phyloP scores from a whole-genome alignment of 805 yeast species.

The Kregervanrija pseudodelftensis region DNA sequence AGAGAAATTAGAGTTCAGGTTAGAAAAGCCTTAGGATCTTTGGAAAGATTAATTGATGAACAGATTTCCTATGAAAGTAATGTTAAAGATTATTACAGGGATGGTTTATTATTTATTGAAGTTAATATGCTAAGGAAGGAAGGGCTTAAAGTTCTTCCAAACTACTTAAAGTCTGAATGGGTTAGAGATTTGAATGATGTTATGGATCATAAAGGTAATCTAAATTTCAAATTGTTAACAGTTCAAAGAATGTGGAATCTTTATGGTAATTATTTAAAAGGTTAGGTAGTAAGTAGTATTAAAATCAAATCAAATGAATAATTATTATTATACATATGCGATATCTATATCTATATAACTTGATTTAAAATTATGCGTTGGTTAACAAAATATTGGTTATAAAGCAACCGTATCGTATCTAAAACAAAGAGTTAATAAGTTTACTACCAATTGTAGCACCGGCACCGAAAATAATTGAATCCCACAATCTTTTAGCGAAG shows the following conservation, averaged over 20 bases:
- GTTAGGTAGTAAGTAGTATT: not conserved
- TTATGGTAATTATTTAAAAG: conserved; percentile 32
- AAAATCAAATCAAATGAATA: not conserved
- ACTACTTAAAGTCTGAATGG: conserved; percentile 46
- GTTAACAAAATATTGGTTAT: not conserved
- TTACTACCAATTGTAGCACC: conserved; percentile 92
- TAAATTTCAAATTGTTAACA: conserved; percentile 36
- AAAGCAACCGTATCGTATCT: conserved; percentile 1
- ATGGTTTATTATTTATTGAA: conserved; percentile 65
- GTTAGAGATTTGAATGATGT: conserved; percentile 56
- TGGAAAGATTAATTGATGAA: conserved; percentile 17
- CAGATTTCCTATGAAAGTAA: conserved; percentile 13
- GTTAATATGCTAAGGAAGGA: conserved; percentile 46
- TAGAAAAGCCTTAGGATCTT: conserved; percentile 7
- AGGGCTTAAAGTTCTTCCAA: conserved; percentile 46
- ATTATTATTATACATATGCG: not conserved
- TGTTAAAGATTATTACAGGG: conserved; percentile 28
- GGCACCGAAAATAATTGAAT: conserved; percentile 93
- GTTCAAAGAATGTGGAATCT: conserved; percentile 56
- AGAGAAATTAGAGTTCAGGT: conserved; percentile 1
- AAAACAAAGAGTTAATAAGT: conserved; percentile 47
- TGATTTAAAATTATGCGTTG: no score
- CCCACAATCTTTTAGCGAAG: conserved; percentile 76
- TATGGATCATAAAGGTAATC: conserved; percentile 32
- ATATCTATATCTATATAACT: no score